Percentiles rank a stretch among this genome's conserved stretches.
Conservation (phyloP, 768 basidiomycete genomes). For the Suillus ampliporus region DNA sequence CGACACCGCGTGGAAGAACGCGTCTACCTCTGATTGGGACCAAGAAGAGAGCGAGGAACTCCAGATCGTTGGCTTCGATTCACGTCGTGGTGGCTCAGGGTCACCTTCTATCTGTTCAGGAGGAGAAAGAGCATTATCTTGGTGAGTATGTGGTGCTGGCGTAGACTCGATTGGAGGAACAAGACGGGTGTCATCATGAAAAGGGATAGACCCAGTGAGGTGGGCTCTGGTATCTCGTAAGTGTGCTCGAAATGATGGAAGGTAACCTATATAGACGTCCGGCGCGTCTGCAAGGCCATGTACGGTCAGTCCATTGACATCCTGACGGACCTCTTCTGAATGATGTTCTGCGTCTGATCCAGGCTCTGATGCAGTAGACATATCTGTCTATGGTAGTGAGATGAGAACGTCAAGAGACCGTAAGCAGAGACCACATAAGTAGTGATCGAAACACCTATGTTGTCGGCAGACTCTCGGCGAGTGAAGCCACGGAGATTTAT, state of each 20-base stretch:
- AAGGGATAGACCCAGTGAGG: slow-evolving; percentile 14
- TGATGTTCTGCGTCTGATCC: not conserved
- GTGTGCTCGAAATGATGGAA: slow-evolving; percentile 33
- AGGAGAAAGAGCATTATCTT: not conserved
- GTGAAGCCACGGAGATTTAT: not conserved
- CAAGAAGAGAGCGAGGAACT: slow-evolving; percentile 42
- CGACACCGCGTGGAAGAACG: slow-evolving; percentile 73
- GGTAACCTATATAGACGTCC: slow-evolving; percentile 26
- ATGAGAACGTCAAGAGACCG: not conserved
- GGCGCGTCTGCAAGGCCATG: slow-evolving; percentile 8
- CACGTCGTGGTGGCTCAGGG: not conserved
- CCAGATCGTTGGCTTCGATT: not conserved
- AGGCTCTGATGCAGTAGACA: not conserved
- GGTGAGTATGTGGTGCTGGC: not conserved
- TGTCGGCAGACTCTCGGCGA: not conserved
- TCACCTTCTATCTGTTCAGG: not conserved
- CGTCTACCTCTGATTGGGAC: slow-evolving; percentile 70
- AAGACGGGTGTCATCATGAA: not conserved
- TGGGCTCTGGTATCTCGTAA: slow-evolving; percentile 30
- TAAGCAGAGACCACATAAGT: not conserved
- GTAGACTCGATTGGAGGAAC: not conserved
- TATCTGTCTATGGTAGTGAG: not conserved
- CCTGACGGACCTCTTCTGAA: not conserved
- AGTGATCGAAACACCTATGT: not conserved
- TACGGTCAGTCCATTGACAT: not conserved